phyloP scores from a whole-genome alignment of 2,329 filamentous ascomycete species.

The Hypomyces perniciosus region DNA sequence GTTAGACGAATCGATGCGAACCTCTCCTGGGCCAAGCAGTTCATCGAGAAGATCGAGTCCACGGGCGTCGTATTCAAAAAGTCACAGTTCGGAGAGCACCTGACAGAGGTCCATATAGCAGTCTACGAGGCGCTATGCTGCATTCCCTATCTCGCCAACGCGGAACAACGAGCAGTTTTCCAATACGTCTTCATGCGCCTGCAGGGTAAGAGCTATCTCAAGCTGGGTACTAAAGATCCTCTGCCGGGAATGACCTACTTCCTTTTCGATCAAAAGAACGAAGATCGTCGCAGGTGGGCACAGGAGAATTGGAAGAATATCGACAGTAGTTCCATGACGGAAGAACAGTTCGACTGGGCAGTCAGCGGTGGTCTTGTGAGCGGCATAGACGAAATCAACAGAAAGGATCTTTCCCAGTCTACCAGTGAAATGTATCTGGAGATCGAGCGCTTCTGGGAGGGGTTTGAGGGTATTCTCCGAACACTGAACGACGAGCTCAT shows the following conservation, averaged over 20 bases:
- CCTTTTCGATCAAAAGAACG: conserved; percentile 59
- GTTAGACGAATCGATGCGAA: conserved; percentile 56
- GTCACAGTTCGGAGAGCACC: conserved; percentile 39
- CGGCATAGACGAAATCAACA: conserved; percentile 57
- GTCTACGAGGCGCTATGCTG: conserved; percentile 88
- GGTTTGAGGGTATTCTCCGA: conserved; percentile 66
- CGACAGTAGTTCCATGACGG: conserved; percentile 53
- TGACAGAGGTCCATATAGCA: conserved; percentile 62
- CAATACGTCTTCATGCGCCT: conserved; percentile 78
- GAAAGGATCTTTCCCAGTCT: conserved; percentile 33
- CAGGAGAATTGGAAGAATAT: conserved; percentile 40
- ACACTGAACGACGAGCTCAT: conserved; percentile 69
- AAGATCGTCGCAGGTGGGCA: conserved; percentile 44
- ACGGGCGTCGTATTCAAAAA: conserved; percentile 42
- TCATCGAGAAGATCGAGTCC: conserved; percentile 47
- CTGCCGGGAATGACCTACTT: conserved; percentile 81
- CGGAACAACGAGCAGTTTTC: conserved; percentile 54
- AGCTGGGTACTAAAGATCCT: conserved; percentile 63
- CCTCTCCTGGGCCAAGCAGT: conserved; percentile 48
- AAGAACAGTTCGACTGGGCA: conserved; percentile 80
- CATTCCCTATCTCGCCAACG: conserved; percentile 63
- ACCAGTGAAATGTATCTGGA: conserved; percentile 32
- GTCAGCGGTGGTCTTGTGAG: conserved; percentile 66
- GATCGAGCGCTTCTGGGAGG: conserved; percentile 74
- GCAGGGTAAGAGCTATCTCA: conserved; percentile 65